A percentile compares a stretch with the other conserved stretches of the same genome.
Evolutionary conservation across 2,329 filamentous ascomycete species (phyloP).

Genomic region (Seiridium unicorne): DNA sequence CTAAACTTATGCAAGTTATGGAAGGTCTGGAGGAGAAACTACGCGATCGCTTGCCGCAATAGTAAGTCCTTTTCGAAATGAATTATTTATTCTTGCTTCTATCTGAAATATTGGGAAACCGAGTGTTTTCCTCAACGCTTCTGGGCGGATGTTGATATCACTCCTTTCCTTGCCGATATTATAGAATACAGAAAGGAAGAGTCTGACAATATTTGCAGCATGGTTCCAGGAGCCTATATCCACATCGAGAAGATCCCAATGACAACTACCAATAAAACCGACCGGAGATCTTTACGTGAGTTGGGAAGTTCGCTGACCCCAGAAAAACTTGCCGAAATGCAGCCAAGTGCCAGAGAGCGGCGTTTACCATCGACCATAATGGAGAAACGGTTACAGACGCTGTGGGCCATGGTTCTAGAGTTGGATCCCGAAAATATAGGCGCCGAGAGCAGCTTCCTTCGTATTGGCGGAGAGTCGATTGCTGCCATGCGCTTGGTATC

Average conservation of each 20-base stretch:
- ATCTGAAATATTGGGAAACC: background rate
- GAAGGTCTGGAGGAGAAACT: background rate
- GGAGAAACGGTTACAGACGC: slow-evolving; percentile 1
- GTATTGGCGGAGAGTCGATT: slow-evolving; percentile 28
- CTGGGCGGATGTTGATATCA: too few species aligned
- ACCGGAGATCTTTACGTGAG: background rate
- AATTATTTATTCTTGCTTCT: background rate
- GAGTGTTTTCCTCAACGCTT: too few species aligned
- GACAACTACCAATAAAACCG: background rate
- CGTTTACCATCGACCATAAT: background rate
- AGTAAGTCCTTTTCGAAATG: background rate
- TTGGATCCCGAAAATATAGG: background rate
- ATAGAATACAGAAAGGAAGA: too few species aligned
- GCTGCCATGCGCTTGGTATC: slow-evolving; percentile 41
- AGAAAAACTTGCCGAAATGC: background rate
- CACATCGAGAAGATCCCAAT: background rate
- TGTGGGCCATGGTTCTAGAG: background rate
- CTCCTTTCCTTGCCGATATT: background rate
- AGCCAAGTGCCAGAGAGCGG: background rate
- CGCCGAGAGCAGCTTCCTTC: slow-evolving; percentile 25
- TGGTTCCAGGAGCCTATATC: background rate
- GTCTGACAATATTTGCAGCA: background rate
- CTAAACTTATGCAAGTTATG: background rate
- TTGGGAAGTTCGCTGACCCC: background rate
- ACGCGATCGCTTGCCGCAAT: background rate